Percentiles rank a stretch among this genome's conserved stretches.
These are phyloP conservation scores for Cordyceps militaris DNA, from an alignment of 2,329 filamentous ascomycete genomes.

Conservation along the genomic window DNA sequence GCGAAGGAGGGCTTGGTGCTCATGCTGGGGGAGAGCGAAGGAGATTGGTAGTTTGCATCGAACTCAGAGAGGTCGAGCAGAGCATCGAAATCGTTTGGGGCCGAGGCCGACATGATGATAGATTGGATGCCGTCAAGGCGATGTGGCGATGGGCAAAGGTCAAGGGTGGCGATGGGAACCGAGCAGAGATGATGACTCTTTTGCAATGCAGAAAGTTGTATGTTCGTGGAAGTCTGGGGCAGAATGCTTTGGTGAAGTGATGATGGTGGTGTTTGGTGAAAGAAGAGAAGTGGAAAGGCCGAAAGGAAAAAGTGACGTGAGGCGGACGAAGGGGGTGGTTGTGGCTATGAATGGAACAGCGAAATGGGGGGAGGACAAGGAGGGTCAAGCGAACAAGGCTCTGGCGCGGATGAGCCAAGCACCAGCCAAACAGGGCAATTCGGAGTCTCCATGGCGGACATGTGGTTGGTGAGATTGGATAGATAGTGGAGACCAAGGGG, in stretches of 20 bases:
- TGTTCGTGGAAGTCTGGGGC: slow-evolving; percentile 10
- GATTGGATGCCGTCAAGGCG: slow-evolving; percentile 1
- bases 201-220: background rate
- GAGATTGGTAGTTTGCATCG: slow-evolving; percentile 55
- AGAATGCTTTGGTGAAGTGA: slow-evolving; percentile 14
- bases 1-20: slow-evolving; percentile 48
- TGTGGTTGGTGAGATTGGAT: slow-evolving; percentile 7
- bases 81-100: slow-evolving; percentile 46
- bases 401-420: background rate
- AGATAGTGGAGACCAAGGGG: slow-evolving; percentile 13
- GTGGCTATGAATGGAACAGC: slow-evolving; percentile 28
- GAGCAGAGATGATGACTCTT: background rate
- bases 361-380: background rate
- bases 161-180: background rate
- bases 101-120: slow-evolving; percentile 31
- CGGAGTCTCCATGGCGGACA: background rate
- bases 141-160: background rate
- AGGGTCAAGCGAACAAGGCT: slow-evolving; percentile 1
- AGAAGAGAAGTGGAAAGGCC: slow-evolving; percentile 18
- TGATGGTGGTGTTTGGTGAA: slow-evolving; percentile 15
- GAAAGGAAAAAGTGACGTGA: slow-evolving; percentile 18
- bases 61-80: slow-evolving; percentile 57
- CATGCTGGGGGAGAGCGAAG: slow-evolving; percentile 49
- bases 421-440: background rate
- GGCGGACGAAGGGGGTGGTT: slow-evolving; percentile 22